Base-by-base conservation (phyloP, 345 rosid genomes). In the Gossypium arboreum region DNA sequence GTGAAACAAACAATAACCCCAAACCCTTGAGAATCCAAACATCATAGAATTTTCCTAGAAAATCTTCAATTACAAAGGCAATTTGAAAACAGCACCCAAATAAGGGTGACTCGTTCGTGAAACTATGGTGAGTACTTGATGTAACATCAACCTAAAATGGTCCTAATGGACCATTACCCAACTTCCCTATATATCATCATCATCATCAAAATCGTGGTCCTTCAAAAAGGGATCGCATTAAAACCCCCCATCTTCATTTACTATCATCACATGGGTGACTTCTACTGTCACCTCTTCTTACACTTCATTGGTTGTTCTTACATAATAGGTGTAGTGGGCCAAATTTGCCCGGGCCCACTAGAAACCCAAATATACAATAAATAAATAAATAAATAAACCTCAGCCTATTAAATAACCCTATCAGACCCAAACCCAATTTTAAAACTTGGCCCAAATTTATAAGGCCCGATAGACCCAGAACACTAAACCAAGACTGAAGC, bases 211-310 rank as follows among this genome's bases (percentile, higher is more conserved):
- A 39, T 34, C 59, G 74, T 55, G 51, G 74, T 71, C 74, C 64
- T 71, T 52, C 41, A 5, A 34, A 12, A 54, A 12, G 12, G 74
- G 63, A 39, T 71, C n/a, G 29, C 48, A 71, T 54, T 56, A n/a
- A 41, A 15, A 34, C 41, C 41, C 7, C 63, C 24, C 17, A 25
- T 17, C 0, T 34, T 27, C 47, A 51, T 50, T 34, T 27, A 70
- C 60, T 29, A 27, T 15, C 74, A 41, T 54, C 74, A 71, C 74
- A 71, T 56, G 74, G 62, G 63, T 55, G 29, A 57, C 61, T 54
- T 52, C 63, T 7, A 18, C 0, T n/a, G 12, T 34, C 60, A 34
- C 48, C 24, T 70, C 48, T 34, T 25, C 18, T 3, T 50, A 71
- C 48, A 54, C 24, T 10, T 20, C 17, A 3, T 22, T 70, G 29